Conservation (phyloP, 2,329 filamentous ascomycete genomes). For the Nemania bipapillata region DNA sequence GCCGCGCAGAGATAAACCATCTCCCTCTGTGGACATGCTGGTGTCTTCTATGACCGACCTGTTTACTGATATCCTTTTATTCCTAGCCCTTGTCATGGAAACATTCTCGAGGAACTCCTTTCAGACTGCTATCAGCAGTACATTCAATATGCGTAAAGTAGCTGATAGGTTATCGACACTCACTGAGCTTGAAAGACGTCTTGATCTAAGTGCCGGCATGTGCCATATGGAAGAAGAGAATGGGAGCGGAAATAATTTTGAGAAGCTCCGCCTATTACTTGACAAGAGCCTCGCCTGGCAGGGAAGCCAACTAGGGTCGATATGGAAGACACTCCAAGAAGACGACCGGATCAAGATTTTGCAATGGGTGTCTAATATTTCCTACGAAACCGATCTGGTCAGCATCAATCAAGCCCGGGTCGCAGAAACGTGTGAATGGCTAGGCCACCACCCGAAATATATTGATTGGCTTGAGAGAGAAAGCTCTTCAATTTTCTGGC, state of each 20-base stretch:
- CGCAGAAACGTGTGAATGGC: constrained; percentile 20
- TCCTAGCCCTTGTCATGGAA: constrained; percentile 7
- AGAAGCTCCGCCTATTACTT: not conserved
- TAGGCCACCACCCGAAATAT: constrained; percentile 5
- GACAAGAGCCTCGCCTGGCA: constrained; percentile 4
- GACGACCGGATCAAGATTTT: constrained; percentile 11
- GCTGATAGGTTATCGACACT: constrained; percentile 1
- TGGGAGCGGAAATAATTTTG: not conserved
- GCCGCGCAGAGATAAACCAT: not conserved
- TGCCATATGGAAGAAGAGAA: constrained; percentile 5
- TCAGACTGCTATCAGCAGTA: not conserved
- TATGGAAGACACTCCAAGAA: not conserved
- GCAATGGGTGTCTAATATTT: constrained; percentile 15
- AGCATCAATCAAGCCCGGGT: not conserved
- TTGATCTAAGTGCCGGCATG: constrained; percentile 11
- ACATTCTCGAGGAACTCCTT: not conserved
- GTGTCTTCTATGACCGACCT: constrained; percentile 7
- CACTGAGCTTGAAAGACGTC: constrained; percentile 7
- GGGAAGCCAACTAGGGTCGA: constrained; percentile 1
- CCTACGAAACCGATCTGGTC: constrained; percentile 12
- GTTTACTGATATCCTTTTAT: constrained; percentile 14
- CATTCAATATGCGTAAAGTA: constrained; percentile 5
- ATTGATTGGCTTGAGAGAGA: constrained; percentile 16
- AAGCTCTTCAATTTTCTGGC: constrained; percentile 16
- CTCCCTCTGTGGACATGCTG: not conserved